Evolutionary conservation across 2,329 filamentous ascomycete species (phyloP), one percentile per base, ranked within the genome.

Genomic region (Emmonsiellopsis sp.): DNA sequence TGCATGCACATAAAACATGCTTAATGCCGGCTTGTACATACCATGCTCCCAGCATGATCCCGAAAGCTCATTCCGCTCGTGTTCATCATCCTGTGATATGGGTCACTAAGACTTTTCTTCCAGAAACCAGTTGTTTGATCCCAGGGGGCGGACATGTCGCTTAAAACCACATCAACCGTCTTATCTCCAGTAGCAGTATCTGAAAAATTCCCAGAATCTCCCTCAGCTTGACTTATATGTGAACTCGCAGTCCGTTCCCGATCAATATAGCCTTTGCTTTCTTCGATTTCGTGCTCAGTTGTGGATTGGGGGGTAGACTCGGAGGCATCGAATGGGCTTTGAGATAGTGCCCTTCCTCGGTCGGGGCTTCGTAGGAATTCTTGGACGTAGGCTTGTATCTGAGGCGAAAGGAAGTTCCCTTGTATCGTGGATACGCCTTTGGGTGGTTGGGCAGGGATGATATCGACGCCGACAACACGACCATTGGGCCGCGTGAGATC

Each of bases 121-220:
- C 82, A 85, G 76, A 87, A 90, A 66, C 85, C 86, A 65, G 79
- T 78, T 51, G 81, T 87, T 76, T 88, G 87, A 64, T 83, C 79
- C 90, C 90, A 96, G 86, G 93, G 91, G 79, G 80, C 92, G 82
- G 85, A 98, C 93, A 98, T 98, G 81, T 98, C 93, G 83, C 89
- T 95, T 68, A 98, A 77, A 68, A 98, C 89, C 67, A 98, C 82
- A 74, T 97, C 89, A 59, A 96, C 91, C 65, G 81, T 81, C 65
- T 79, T 79, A 47, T 59, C 55, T 48, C 31, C 53, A 45, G 31
- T 54, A 31, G 16, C 50, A 16, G 20, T 20, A 50, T 48, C 40
- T 34, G 53, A 32, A 38, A 51, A 53, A 40, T 53, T 44, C 35
- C 70, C 61, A 50, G 74, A 70, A 10, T 67, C 63, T 58, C 53